phyloP scores from a whole-genome alignment of 371 early-diverging fungal genomes.

The Circinella minor region DNA sequence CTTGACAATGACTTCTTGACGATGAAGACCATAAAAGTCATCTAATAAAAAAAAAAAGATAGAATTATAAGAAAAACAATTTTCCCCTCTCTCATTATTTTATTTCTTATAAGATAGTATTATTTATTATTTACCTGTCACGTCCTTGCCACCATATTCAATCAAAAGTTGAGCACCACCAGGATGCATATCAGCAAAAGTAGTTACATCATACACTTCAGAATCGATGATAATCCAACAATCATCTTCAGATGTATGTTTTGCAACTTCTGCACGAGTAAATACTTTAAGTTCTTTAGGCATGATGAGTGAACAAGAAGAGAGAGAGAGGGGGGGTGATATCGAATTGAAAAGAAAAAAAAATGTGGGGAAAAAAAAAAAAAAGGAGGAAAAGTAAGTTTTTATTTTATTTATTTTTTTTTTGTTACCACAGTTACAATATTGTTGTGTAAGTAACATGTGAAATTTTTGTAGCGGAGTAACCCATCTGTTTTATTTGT shows the following conservation, averaged over 20 bases:
- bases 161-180: slow-evolving; percentile 78
- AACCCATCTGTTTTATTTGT: too few relatives aligned
- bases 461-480: slow-evolving; percentile 1
- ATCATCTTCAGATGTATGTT: slow-evolving; percentile 75
- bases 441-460: background rate
- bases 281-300: slow-evolving; percentile 28
- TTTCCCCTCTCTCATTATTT: background rate
- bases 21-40: slow-evolving; percentile 72
- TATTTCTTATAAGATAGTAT: background rate
- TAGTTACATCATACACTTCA: slow-evolving; percentile 88
- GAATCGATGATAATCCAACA: slow-evolving; percentile 85
- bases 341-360: background rate
- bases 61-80: background rate
- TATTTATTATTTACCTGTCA: slow-evolving; percentile 5
- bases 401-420: background rate
- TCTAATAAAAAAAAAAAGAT: background rate
- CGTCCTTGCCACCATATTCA: slow-evolving; percentile 47
- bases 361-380: background rate
- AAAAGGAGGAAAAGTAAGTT: background rate
- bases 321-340: background rate
- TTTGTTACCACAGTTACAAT: background rate
- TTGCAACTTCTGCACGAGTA: slow-evolving; percentile 73
- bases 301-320: slow-evolving; percentile 1
- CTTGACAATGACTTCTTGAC: slow-evolving; percentile 68
- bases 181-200: slow-evolving; percentile 88